Percentiles rank a stretch among this genome's conserved stretches.
These are phyloP conservation scores for Paecilomyces formosus DNA, from an alignment of 2,329 filamentous ascomycete genomes.

Conservation along the genomic window DNA sequence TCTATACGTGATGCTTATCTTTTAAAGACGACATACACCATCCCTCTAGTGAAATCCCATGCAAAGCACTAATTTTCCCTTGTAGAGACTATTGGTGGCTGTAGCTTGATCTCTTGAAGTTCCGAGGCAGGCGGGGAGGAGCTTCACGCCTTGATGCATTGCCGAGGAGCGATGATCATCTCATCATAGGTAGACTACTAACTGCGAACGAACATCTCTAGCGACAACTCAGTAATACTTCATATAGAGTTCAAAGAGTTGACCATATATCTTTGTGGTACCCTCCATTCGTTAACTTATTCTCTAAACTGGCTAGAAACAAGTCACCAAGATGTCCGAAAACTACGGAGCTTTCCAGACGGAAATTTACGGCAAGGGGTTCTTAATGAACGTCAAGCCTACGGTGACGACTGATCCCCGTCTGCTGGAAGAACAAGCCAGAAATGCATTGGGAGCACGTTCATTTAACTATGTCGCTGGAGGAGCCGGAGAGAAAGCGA, in stretches of 20 bases:
- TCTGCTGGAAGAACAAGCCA: constrained; percentile 49
- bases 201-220: too few relatives aligned
- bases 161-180: neutral
- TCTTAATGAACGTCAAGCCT: constrained; percentile 42
- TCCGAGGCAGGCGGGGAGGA: neutral
- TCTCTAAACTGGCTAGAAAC: neutral
- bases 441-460: constrained; percentile 38
- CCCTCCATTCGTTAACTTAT: neutral
- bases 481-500: constrained; percentile 55
- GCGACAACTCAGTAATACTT: neutral
- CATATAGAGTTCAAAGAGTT: too few relatives aligned
- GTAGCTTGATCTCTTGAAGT: neutral
- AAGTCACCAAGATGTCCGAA: constrained; percentile 18
- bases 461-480: constrained; percentile 56
- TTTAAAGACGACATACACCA: neutral
- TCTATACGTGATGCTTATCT: too few relatives aligned
- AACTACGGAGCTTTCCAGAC: constrained; percentile 41
- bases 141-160: neutral
- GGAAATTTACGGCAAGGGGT: constrained; percentile 47
- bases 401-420: constrained; percentile 54
- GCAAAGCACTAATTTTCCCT: neutral
- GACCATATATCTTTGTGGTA: neutral
- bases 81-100: neutral
- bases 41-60: neutral
- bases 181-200: too few relatives aligned